Conservation (phyloP, 192 early-diverging fungal genomes). For the Piromyces finnis region DNA sequence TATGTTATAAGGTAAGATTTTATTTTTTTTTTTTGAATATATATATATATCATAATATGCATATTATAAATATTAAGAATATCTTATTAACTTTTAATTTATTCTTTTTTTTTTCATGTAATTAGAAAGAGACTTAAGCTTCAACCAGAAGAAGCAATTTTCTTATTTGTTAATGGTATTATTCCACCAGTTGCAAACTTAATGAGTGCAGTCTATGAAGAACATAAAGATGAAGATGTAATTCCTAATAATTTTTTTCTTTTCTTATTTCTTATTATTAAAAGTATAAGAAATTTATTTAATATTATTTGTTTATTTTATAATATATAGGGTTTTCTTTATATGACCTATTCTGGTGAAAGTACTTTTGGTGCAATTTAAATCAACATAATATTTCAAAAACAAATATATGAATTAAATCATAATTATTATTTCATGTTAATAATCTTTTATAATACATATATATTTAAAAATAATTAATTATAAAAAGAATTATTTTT, state of each 20-base stretch:
- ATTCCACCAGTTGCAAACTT: conserved; percentile 86
- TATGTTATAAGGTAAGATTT: neutral
- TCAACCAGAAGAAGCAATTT: conserved; percentile 89
- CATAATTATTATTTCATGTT: too few species aligned
- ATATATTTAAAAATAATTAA: too few species aligned
- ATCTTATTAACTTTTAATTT: too few species aligned
- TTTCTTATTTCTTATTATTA: too few species aligned
- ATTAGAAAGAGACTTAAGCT: neutral
- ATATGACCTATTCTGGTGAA: conserved; percentile 79
- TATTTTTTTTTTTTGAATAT: neutral
- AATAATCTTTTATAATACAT: too few species aligned
- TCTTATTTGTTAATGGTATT: conserved; percentile 95
- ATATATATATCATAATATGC: too few species aligned
- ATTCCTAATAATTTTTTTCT: neutral
- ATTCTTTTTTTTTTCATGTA: too few species aligned
- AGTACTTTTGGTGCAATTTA: conserved; percentile 52
- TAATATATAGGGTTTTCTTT: conserved; percentile 58
- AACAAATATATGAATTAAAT: too few species aligned
- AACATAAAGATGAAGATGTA: conserved; percentile 89
- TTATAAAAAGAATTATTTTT: too few species aligned
- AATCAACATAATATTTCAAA: too few species aligned
- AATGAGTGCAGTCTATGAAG: conserved; percentile 86
- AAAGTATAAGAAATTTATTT: too few species aligned
- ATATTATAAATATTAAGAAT: too few species aligned
- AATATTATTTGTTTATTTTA: neutral